Conservation (phyloP, 176 grass and related monocot genomes). For the Raddia guianensis region DNA sequence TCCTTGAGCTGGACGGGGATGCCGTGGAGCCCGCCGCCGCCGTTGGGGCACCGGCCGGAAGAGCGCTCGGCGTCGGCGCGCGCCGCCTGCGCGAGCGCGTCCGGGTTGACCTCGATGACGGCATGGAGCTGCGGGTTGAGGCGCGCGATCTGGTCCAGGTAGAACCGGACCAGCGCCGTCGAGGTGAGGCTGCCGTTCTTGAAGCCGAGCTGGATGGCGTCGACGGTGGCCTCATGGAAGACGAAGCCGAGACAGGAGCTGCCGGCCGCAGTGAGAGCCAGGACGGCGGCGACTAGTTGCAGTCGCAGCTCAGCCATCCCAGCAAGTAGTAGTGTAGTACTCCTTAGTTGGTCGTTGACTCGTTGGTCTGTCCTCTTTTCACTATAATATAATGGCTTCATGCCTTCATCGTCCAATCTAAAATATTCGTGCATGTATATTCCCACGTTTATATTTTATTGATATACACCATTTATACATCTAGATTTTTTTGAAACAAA, state of each 20-base stretch:
- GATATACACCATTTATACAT: no score
- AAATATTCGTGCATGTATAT: no score
- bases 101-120: conserved; percentile 76
- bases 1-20: conserved; percentile 76
- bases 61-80: conserved; percentile 41
- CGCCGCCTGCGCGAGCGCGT: conserved; percentile 55
- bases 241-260: conserved; percentile 27
- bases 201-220: conserved; percentile 58
- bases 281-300: not conserved
- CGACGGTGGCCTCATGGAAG: conserved; percentile 64
- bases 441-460: no score
- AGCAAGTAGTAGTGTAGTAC: no score
- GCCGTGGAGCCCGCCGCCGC: conserved; percentile 47
- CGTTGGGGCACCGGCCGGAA: not conserved
- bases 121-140: conserved; percentile 57
- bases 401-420: no score
- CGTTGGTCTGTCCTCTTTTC: no score
- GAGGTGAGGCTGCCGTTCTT: conserved; percentile 52
- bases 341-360: no score
- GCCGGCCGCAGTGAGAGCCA: not conserved
- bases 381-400: no score
- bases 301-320: no score
- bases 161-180: conserved; percentile 47
- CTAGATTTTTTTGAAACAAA: no score
- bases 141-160: conserved; percentile 47